Conservation (phyloP, 805 yeast species). For the Schwanniomyces pseudopolymorphus region DNA sequence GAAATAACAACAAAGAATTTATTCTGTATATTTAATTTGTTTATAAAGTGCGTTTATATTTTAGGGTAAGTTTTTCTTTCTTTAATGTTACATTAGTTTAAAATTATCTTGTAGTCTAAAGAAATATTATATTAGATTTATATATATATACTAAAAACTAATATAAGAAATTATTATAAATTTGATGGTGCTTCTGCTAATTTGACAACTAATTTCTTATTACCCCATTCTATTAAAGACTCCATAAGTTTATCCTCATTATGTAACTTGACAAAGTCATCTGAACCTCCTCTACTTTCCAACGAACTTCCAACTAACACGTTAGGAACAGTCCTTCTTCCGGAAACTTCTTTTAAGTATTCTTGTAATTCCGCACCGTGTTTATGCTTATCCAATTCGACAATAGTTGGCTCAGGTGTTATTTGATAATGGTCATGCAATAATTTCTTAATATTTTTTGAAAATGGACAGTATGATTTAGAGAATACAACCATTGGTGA, state of each 20-base stretch:
- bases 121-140: not conserved
- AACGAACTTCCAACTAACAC: constrained; percentile 64
- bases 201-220: constrained; percentile 46
- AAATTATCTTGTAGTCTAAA: constrained; percentile 2
- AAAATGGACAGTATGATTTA: constrained; percentile 68
- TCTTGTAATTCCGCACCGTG: constrained; percentile 76
- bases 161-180: constrained; percentile 13
- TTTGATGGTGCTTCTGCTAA: constrained; percentile 61
- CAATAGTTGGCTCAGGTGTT: constrained; percentile 67
- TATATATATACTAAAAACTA: not conserved
- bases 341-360: constrained; percentile 65
- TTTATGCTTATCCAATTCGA: constrained; percentile 80
- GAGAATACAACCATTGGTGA: constrained; percentile 68
- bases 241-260: constrained; percentile 52
- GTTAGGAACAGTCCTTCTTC: constrained; percentile 89
- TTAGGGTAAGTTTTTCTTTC: constrained; percentile 4
- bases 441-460: constrained; percentile 66
- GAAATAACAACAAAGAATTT: constrained; percentile 3
- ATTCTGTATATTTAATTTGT: constrained; percentile 11
- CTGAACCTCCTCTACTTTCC: constrained; percentile 81
- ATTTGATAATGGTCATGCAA: constrained; percentile 63
- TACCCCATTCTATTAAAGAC: constrained; percentile 63
- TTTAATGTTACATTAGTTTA: constrained; percentile 17
- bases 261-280: constrained; percentile 70
- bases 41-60: constrained; percentile 9